Percentiles rank a stretch among this genome's conserved stretches.
phyloP scores from a whole-genome alignment of 768 basidiomycete genomes.

The Cystobasidium tubakii region DNA sequence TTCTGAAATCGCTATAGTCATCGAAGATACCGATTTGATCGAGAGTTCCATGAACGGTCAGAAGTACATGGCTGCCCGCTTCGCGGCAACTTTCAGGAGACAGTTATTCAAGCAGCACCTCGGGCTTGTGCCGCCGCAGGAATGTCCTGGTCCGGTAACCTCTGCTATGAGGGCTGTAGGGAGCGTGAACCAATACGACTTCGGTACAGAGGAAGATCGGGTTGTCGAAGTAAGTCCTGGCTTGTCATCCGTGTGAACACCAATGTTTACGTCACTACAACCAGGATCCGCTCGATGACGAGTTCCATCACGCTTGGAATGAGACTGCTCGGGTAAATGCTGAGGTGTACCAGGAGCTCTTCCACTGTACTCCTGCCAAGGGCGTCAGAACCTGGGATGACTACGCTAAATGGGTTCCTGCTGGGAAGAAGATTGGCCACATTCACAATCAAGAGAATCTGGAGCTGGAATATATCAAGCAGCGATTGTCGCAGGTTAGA shows the following conservation, averaged over 20 bases:
- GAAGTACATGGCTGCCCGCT: constrained; percentile 57
- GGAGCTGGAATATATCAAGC: constrained; percentile 40
- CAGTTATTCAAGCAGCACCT: constrained; percentile 59
- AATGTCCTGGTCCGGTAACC: constrained; percentile 48
- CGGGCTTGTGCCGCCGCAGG: constrained; percentile 69
- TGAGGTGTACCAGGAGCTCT: constrained; percentile 40
- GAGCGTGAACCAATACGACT: constrained; percentile 23
- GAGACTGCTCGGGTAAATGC: constrained; percentile 41
- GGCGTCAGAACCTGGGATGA: constrained; percentile 37
- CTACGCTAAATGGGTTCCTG: constrained; percentile 37
- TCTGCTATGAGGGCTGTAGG: constrained; percentile 41
- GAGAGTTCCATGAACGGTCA: constrained; percentile 47
- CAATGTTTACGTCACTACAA: neutral
- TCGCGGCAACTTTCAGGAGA: constrained; percentile 76
- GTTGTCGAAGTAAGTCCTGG: constrained; percentile 38
- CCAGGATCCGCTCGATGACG: constrained; percentile 43
- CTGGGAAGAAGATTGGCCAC: neutral
- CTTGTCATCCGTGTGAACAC: neutral
- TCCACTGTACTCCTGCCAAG: constrained; percentile 41
- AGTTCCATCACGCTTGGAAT: constrained; percentile 39
- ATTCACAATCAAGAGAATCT: constrained; percentile 36
- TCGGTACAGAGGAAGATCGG: constrained; percentile 30
- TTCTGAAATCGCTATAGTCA: constrained; percentile 86
- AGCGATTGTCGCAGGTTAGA: constrained; percentile 37
- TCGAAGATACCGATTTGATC: constrained; percentile 79